phyloP scores from a whole-genome alignment of 106 monocot species.

The Dioscorea zingiberensis region DNA sequence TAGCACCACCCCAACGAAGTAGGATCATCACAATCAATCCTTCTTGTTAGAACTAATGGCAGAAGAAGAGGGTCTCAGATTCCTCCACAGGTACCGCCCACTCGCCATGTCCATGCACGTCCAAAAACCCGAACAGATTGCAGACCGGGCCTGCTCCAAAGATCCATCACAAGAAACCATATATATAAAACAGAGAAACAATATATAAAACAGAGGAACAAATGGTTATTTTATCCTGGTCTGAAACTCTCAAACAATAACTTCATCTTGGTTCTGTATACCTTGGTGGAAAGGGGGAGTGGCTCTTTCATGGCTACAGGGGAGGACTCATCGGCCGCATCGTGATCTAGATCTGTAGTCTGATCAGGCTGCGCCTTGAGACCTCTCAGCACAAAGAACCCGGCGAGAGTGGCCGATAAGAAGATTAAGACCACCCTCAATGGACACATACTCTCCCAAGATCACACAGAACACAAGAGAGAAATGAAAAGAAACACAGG shows the following conservation, averaged over 20 bases:
- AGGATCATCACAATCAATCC: background rate
- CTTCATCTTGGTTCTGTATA: background rate
- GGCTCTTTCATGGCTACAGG: slow-evolving; percentile 2
- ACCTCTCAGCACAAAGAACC: slow-evolving; percentile 58
- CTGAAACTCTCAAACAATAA: background rate
- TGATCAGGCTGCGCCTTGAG: slow-evolving; percentile 29
- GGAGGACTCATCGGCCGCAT: slow-evolving; percentile 1
- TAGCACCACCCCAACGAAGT: background rate
- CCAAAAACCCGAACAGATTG: slow-evolving; percentile 57
- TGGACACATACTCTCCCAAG: slow-evolving; percentile 51
- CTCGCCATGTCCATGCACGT: slow-evolving; percentile 84
- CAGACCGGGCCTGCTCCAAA: slow-evolving; percentile 37
- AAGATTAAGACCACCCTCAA: slow-evolving; percentile 79
- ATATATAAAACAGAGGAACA: background rate
- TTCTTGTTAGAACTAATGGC: background rate
- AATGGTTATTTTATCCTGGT: too few relatives aligned
- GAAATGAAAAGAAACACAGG: too few relatives aligned
- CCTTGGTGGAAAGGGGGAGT: slow-evolving; percentile 34
- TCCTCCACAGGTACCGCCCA: slow-evolving; percentile 80
- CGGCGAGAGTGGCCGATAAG: slow-evolving; percentile 80
- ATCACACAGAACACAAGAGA: too few relatives aligned
- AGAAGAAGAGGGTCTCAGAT: slow-evolving; percentile 16
- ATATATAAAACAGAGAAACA: background rate
- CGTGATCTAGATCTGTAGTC: background rate
- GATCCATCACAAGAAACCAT: background rate